A percentile compares a stretch with the other conserved stretches of the same genome.
phyloP scores from a whole-genome alignment of 179 eudicot species.

The Vitellaria paradoxa region DNA sequence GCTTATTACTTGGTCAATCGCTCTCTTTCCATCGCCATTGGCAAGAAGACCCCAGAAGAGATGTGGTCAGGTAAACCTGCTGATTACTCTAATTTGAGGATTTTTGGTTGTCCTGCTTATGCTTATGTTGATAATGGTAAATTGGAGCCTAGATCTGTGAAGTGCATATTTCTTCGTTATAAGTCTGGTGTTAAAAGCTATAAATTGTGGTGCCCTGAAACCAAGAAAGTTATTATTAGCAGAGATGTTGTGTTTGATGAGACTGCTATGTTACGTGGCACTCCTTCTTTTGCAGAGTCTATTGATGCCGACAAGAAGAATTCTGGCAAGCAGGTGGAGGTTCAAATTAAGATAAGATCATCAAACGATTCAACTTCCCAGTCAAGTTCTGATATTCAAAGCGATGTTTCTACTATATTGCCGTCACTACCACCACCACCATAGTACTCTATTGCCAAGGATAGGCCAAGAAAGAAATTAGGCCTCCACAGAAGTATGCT shows the following conservation, averaged over 20 bases:
- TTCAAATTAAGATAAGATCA: neutral
- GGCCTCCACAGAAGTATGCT: neutral
- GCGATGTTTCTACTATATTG: too few species aligned
- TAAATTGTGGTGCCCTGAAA: neutral
- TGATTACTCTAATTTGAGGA: neutral
- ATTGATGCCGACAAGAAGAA: too few species aligned
- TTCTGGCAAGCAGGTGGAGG: neutral
- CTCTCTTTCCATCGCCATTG: neutral
- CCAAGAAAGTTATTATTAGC: neutral
- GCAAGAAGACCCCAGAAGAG: neutral
- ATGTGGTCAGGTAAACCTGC: conserved; percentile 2
- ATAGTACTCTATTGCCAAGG: neutral
- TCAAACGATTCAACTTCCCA: neutral
- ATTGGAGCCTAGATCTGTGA: neutral
- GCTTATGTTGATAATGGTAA: neutral
- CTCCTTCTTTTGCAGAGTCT: too few species aligned
- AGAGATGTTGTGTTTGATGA: neutral
- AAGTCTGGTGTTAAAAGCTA: neutral
- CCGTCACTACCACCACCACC: neutral
- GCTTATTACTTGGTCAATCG: neutral
- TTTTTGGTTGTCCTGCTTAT: neutral
- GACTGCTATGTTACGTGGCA: neutral
- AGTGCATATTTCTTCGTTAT: neutral
- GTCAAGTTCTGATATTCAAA: neutral
- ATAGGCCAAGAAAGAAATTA: neutral